Evolutionary conservation across 2,329 filamentous ascomycete species (phyloP), one percentile per base, ranked within the genome.

Genomic region (Phialemoniopsis sp.): DNA sequence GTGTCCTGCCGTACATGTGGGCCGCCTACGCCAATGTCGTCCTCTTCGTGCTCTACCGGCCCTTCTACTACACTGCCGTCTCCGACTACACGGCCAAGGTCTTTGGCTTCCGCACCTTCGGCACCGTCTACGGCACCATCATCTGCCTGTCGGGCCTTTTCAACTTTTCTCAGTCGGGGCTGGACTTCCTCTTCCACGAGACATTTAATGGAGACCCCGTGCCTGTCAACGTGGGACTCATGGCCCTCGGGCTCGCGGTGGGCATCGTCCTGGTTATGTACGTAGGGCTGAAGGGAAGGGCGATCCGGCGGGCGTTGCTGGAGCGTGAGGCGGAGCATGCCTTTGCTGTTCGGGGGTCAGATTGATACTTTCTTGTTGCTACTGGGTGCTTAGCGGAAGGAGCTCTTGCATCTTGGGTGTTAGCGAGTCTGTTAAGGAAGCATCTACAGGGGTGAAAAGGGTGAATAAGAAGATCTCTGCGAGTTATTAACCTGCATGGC

Each of bases 11-110:
- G 0, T 70, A 79, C 46, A 49, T 52, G 28, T 84, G 81, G 76
- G 80, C 82, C 2, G 87, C 83, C 0, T 94, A 95, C 51, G 70
- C 73, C 13, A 90, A 90, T 49, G 70, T 95, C 38, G 66, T 72
- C 34, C 73, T 95, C 9, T 95, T 95, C 55, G 87, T 93, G 10
- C 62, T 95, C 16, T 90, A 93, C 54, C 79, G 89, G 0, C 89
- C 90, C 0, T 81, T 95, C 21, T 96, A 95, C 64, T 95, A 95
- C 66, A 94, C 89, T 1, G 81, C 88, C 8, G 87, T 95, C 42
- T 91, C 85, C 42, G 89, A 95, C 64, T 95, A 94, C 60, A 78
- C 80, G 15, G 89, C 88, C 44, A 95, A 95, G 64, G 89, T 95
- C 29, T 95, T 95, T 58, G 89, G 89, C 13, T 95, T 95, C 64